phyloP scores from a whole-genome alignment of 208 protist species.

The Tritrichomonas musculus region DNA sequence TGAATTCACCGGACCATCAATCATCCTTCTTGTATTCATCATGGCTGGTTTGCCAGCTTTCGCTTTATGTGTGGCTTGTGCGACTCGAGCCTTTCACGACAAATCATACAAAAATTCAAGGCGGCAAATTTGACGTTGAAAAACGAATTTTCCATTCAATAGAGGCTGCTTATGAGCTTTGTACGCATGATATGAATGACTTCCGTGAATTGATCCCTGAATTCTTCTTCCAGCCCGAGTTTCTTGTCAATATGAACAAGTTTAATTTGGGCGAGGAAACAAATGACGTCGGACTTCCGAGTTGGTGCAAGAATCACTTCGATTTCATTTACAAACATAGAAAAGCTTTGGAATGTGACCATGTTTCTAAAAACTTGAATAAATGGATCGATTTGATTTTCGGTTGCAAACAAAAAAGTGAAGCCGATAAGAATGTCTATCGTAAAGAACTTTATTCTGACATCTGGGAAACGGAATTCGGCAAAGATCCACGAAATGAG shows the following conservation, averaged over 20 bases:
- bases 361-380: not conserved
- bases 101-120: not conserved
- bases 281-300: not conserved
- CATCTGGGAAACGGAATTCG: not conserved
- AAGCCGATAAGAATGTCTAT: not conserved
- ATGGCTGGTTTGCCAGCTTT: no score
- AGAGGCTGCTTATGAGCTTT: not conserved
- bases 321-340: not conserved
- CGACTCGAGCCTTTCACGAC: conserved; percentile 25
- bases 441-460: not conserved
- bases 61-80: not conserved
- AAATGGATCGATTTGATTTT: not conserved
- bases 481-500: not conserved
- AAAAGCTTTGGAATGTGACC: not conserved
- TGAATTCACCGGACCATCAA: not conserved
- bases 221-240: not conserved
- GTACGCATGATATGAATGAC: not conserved
- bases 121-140: not conserved
- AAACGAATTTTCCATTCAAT: not conserved
- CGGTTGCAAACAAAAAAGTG: not conserved
- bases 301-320: not conserved
- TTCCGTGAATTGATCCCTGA: not conserved
- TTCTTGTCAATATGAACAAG: not conserved
- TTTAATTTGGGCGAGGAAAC: conserved; percentile 45
- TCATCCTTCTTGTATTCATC: not conserved